A percentile compares a stretch with the other conserved stretches of the same genome.
Conservation (phyloP, 2,329 filamentous ascomycete species). For the Penicillium fuscoglaucum region DNA sequence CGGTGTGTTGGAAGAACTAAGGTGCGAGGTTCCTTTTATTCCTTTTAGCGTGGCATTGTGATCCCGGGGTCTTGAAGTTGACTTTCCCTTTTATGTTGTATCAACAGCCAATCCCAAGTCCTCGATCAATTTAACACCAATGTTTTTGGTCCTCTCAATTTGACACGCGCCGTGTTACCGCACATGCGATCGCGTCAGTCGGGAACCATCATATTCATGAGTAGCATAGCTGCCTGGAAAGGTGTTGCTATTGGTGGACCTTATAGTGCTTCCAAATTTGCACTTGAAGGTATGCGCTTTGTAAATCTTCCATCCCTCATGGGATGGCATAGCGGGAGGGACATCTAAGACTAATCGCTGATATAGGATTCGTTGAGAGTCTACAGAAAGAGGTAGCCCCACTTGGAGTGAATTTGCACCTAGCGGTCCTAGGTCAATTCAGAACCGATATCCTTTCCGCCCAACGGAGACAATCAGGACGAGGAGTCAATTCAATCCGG, state of each 20-base stretch:
- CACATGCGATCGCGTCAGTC: background rate
- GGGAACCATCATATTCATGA: background rate
- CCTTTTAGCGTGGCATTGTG: too few species aligned
- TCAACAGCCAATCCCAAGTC: background rate
- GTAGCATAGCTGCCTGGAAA: constrained; percentile 5
- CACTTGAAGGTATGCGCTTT: constrained; percentile 10
- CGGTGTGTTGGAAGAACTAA: background rate
- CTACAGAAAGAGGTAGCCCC: background rate
- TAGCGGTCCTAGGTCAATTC: background rate
- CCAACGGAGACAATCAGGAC: background rate
- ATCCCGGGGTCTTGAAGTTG: background rate
- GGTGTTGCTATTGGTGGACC: constrained; percentile 1
- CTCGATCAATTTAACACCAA: background rate
- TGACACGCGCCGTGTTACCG: background rate
- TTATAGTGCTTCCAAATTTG: constrained; percentile 4
- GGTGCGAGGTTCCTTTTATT: background rate
- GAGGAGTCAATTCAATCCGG: background rate
- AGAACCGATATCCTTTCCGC: background rate
- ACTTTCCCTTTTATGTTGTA: background rate
- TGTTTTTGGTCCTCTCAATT: background rate
- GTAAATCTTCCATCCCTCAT: background rate
- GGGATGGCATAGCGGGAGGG: background rate
- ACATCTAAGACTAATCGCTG: background rate
- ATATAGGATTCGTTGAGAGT: background rate
- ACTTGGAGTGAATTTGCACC: background rate